Evolutionary conservation across 2,329 filamentous ascomycete genomes (phyloP).

Genomic region (Podosphaera xanthii): DNA sequence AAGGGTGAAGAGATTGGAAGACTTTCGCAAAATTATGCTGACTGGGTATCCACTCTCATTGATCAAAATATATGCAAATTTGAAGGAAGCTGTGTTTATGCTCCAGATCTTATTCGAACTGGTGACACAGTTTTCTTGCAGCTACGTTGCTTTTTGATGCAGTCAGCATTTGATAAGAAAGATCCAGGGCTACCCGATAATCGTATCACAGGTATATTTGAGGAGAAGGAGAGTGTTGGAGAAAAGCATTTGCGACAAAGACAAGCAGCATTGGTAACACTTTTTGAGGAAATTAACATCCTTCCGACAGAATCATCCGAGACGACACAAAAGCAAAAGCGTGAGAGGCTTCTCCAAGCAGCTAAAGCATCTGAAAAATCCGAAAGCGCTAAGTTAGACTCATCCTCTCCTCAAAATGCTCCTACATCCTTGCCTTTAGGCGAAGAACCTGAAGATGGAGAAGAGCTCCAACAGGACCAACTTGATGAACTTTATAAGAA

Average conservation of each 20-base stretch:
- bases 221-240: conserved; percentile 64
- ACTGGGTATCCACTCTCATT: conserved; percentile 79
- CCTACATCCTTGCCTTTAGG: conserved; percentile 24
- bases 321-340: conserved; percentile 51
- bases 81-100: conserved; percentile 71
- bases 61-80: conserved; percentile 80
- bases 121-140: conserved; percentile 93
- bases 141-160: conserved; percentile 53
- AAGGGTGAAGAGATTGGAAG: conserved; percentile 67
- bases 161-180: conserved; percentile 45
- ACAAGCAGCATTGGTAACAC: conserved; percentile 67
- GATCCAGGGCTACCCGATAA: conserved; percentile 44
- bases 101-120: conserved; percentile 60
- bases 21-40: conserved; percentile 63
- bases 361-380: conserved; percentile 63
- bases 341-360: conserved; percentile 67
- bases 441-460: conserved; percentile 51
- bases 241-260: conserved; percentile 65
- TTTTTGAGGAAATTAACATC: conserved; percentile 76
- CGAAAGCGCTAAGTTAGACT: conserved; percentile 28
- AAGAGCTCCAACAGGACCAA: conserved; percentile 86
- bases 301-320: conserved; percentile 54
- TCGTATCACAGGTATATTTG: conserved; percentile 49
- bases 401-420: conserved; percentile 5
- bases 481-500: conserved; percentile 87